Evolutionary conservation across 176 grass and related monocot genomes (phyloP), one percentile per base, ranked within the genome.

Genomic region (Lolium multiflorum): DNA sequence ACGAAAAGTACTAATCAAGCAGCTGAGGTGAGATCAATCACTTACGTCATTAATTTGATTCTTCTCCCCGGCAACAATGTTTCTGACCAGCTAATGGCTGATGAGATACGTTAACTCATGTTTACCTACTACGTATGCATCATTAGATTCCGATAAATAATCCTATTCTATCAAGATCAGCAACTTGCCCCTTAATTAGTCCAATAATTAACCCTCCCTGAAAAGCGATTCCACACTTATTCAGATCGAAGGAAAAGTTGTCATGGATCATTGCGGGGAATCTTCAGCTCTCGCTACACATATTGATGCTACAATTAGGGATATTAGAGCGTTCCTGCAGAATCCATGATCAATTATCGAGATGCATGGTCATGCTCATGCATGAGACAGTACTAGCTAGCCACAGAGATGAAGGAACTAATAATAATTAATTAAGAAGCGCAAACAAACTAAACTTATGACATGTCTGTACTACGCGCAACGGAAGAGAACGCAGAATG

Each of bases 401-500:
- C n/a, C n/a, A n/a, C 46, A 55, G n/a, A 57, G 7, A 77, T 76
- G 0, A n/a, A 73, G 25, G 21, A 28, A 64, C 71, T n/a, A 49
- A 68, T 74, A n/a, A n/a, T n/a, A n/a, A n/a, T n/a, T n/a, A n/a
- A n/a, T n/a, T 56, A 84, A 78, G 31, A 72, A 82, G 47, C 18
- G 9, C 38, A 58, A 60, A 41, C n/a, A 59, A 63, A 70, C 9
- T 6, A 37, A 6, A 68, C 38, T 76, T 69, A 62, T 77, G 51
- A 49, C 28, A 77, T 71, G 88, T 77, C 71, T 83, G 37, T 15
- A 86, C 68, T 71, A 22, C 20, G 35, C 17, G 47, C 44, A 73
- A 48, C 46, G 79, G 84, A 11, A 78, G 12, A 72, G 64, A 75
- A 87, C 71, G 89, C 73, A 79, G 65, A 64, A 83, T 83, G 44